Evolutionary conservation across 2,329 filamentous ascomycete genomes (phyloP), one percentile per base, ranked within the genome.

Genomic region (Aspergillus persii): DNA sequence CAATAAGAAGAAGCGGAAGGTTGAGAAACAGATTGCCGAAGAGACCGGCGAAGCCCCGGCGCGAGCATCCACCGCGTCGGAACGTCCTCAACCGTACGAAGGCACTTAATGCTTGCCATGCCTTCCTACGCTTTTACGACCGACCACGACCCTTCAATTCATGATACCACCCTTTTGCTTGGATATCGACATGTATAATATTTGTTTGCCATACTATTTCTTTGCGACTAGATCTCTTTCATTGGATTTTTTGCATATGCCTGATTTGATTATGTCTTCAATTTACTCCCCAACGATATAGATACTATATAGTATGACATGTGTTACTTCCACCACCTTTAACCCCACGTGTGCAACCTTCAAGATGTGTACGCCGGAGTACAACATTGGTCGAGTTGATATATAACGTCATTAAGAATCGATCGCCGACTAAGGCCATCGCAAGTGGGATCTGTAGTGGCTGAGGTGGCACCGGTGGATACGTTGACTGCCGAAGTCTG

Each of bases 1-100:
- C 9, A 75, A 82, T 64, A 82, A 82, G 70, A 78, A 80, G 64
- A 77, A 76, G 56, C 71, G 77, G 58, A 80, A 69, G 26, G 46
- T 56, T 29, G 52, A 54, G 23, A 50, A 57, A 27, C 39, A 33
- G 27, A 26, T 56, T 8, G 36, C 50, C 0, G 60, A 61, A 18
- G 44, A 56, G 8, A 31, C 27, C 6, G 54, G 41, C 1, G 51
- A 52, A 7, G 70, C 65, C 56, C 65, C 50, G 61, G 68, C 15
- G 64, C 53, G 60, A 67, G 26, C 33, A 12, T 46, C 50, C 6
- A 47, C 44, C 2, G 27, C 47, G 6, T 48, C 53, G 4, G 51
- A 46, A 18, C 60, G 61, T 3, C 52, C 62, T 26, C 31, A 60
- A 30, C 61, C 63, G 8, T 64, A 63, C 41, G 27, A 36, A 4